phyloP scores from a whole-genome alignment of 768 basidiomycete genomes.

The Calocera viscosa region DNA sequence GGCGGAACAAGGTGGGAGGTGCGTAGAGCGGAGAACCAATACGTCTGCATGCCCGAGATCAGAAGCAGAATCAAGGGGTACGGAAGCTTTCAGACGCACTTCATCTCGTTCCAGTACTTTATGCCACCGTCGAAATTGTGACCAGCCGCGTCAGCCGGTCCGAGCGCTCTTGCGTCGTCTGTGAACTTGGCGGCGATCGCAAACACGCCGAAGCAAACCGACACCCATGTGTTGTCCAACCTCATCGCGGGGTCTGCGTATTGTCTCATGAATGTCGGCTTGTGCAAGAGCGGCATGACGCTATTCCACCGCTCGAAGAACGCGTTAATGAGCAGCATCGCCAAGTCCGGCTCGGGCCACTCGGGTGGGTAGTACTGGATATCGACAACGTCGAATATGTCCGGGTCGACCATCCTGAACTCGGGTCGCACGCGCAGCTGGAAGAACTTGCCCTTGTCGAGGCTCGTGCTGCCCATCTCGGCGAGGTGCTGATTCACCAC shows the following conservation, averaged over 20 bases:
- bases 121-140: background rate
- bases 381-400: background rate
- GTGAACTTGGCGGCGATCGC: background rate
- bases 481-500: background rate
- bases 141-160: background rate
- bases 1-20: background rate
- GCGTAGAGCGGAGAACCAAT: background rate
- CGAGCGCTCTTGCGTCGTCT: background rate
- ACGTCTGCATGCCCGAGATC: background rate
- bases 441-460: background rate
- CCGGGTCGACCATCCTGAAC: background rate
- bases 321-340: background rate
- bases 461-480: background rate
- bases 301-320: background rate
- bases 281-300: background rate
- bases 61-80: too few species aligned
- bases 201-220: background rate
- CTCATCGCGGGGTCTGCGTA: background rate
- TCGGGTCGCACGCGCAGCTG: background rate
- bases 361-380: background rate
- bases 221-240: background rate
- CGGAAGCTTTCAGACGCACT: too few species aligned
- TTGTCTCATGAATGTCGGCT: background rate
- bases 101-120: background rate
- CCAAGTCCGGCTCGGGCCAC: background rate